Percentiles rank a stretch among this genome's conserved stretches.
Evolutionary conservation across 139 green algal genomes (phyloP).

Genomic region (Asterochloris erici): DNA sequence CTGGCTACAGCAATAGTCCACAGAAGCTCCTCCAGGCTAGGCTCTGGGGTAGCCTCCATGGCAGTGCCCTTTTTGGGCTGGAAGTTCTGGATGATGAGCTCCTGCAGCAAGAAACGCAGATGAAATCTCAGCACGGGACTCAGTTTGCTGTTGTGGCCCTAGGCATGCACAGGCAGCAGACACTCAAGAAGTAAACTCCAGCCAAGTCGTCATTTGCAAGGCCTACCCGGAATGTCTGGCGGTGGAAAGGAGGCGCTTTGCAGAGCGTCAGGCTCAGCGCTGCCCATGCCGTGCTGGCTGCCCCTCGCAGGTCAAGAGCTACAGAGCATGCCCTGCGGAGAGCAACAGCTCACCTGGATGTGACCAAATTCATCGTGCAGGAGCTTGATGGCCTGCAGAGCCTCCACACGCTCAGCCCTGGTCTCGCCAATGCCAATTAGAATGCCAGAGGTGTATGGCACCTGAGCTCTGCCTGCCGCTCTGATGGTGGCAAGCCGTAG

Average conservation of each 20-base stretch:
- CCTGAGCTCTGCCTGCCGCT: conserved; percentile 51
- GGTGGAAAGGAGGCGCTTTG: no score
- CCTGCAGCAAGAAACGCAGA: conserved; percentile 32
- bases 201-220: no score
- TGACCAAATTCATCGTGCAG: conserved; percentile 60
- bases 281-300: no score
- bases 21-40: conserved; percentile 63
- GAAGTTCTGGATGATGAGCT: conserved; percentile 93
- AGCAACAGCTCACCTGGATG: conserved; percentile 40
- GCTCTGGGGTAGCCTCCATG: conserved; percentile 59
- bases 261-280: no score
- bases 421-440: conserved; percentile 86
- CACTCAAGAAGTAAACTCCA: no score
- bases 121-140: no score
- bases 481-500: conserved; percentile 57
- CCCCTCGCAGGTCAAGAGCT: background rate
- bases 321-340: background rate
- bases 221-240: no score
- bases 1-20: conserved; percentile 74
- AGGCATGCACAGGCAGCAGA: background rate
- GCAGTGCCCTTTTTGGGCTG: conserved; percentile 63
- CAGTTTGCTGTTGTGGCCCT: background rate
- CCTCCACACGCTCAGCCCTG: conserved; percentile 53
- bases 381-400: conserved; percentile 48
- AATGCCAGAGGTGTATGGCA: conserved; percentile 83